Evolutionary conservation across 345 rosid genomes (phyloP).

Genomic region (Salix viminalis): DNA sequence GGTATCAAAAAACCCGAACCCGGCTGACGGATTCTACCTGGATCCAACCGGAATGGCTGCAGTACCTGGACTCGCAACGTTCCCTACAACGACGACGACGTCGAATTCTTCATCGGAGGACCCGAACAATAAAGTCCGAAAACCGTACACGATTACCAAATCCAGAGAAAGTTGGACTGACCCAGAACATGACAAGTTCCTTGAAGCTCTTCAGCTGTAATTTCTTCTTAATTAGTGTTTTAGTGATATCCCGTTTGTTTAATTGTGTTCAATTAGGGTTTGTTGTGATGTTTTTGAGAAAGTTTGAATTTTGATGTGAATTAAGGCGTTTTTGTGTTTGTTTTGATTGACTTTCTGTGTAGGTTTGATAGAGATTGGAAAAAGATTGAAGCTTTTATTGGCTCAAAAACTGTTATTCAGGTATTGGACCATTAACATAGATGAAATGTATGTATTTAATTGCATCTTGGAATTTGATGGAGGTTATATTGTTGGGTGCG

Average conservation of each 20-base stretch:
- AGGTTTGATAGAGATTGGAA: constrained; percentile 98
- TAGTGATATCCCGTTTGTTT: neutral
- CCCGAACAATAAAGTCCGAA: constrained; percentile 64
- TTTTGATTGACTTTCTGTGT: neutral
- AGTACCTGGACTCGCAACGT: constrained; percentile 18
- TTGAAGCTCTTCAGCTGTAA: constrained; percentile 93
- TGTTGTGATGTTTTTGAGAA: neutral
- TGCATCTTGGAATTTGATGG: neutral
- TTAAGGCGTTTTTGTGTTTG: neutral
- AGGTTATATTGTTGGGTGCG: neutral
- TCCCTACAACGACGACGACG: neutral
- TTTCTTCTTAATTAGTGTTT: constrained; percentile 5
- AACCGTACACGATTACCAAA: constrained; percentile 89
- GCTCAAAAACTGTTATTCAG: constrained; percentile 92
- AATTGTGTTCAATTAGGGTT: neutral
- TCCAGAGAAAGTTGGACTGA: constrained; percentile 98
- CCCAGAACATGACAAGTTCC: constrained; percentile 86
- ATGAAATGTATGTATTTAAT: neutral
- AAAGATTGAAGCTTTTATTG: constrained; percentile 91
- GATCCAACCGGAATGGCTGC: constrained; percentile 19
- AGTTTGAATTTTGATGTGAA: neutral
- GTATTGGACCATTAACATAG: constrained; percentile 28
- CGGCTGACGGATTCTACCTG: constrained; percentile 51
- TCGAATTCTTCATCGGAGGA: constrained; percentile 41
- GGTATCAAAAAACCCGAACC: constrained; percentile 64